phyloP scores from a whole-genome alignment of 1,139 yeast genomes.

The Meyerozyma smithsonii region DNA sequence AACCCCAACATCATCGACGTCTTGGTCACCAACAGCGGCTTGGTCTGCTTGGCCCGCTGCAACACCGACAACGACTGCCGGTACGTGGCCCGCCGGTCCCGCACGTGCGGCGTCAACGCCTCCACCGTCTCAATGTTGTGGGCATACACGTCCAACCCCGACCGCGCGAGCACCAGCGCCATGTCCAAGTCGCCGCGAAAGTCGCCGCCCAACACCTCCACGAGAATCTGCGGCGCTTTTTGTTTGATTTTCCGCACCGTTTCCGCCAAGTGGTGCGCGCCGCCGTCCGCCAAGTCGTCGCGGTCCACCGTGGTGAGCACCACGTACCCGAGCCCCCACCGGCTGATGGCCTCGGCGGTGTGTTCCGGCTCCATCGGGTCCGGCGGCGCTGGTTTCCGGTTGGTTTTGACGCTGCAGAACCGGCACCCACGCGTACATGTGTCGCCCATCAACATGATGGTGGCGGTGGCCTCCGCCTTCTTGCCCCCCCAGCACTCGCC shows the following conservation, averaged over 20 bases:
- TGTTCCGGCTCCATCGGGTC: conserved; percentile 97
- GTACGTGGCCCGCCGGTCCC: conserved; percentile 96
- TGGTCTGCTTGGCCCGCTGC: conserved; percentile 71
- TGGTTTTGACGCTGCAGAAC: conserved; percentile 94
- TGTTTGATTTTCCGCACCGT: conserved; percentile 80
- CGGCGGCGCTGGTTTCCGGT: conserved; percentile 78
- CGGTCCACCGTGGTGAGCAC: conserved; percentile 97
- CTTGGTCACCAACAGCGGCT: conserved; percentile 77
- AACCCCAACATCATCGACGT: conserved; percentile 95
- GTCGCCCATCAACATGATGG: conserved; percentile 97
- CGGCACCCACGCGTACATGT: conserved; percentile 98
- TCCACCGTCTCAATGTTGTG: conserved; percentile 97
- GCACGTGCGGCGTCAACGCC: conserved; percentile 86
- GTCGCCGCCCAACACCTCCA: conserved; percentile 93
- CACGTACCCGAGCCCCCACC: conserved; percentile 99
- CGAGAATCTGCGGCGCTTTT: conserved; percentile 87
- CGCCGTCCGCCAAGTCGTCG: conserved; percentile 93
- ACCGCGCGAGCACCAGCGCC: conserved; percentile 74
- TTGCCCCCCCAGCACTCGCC: conserved; percentile 99
- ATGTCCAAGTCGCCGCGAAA: conserved; percentile 83
- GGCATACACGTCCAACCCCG: conserved; percentile 95
- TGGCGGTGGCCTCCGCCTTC: conserved; percentile 95
- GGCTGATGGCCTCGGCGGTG: conserved; percentile 93
- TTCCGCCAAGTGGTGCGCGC: conserved; percentile 83
- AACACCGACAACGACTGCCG: conserved; percentile 80